Evolutionary conservation across 768 basidiomycete species (phyloP), one percentile per base, ranked within the genome.

Genomic region (Lentinula edodes): DNA sequence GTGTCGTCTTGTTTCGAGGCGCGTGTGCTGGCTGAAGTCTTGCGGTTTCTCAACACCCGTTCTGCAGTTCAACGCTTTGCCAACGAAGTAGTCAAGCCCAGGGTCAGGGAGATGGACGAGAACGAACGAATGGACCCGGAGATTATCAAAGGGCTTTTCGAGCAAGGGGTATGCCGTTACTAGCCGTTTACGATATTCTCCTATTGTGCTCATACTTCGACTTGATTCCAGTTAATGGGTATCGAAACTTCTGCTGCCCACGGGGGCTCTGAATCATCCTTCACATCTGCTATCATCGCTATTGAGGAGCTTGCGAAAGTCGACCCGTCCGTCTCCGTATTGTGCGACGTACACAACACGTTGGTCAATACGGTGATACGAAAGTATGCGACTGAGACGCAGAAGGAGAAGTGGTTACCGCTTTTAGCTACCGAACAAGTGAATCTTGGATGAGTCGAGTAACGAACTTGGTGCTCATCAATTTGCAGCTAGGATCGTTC

Each of bases 281-380:
- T 99, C 75, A 97, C 90, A 0, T 87, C 93, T 1, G 95, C 97
- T 18, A 93, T 99, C 67, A 94, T 99, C 66, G 91, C 88, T 20
- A 95, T 99, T 50, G 97, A 99, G 68, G 97, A 99, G 72, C 88
- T 99, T 34, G 96, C 97, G 38, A 95, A 92, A 69, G 80, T 98
- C 41, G 97, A 99, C 72, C 93, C 97, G 0, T 92, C 92, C 3
- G 96, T 99, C 15, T 97, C 95, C 4, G 97, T 98, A 32, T 76
- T 96, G 72, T 95, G 93, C 66, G 97, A 99, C 70, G 97, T 99
- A 4, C 97, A 99, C 81, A 98, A 98, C 73, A 99, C 97, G 12
- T 86, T 99, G 42, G 93, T 98, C 65, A 96, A 98, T 76, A 97
- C 96, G 39, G 88, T 98, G 66, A 74, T 98, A 67, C 86, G 96